A percentile compares a stretch with the other conserved stretches of the same genome.
These are phyloP conservation scores for Vaccinium corymbosum DNA, from an alignment of 148 eudicot species.

Conservation along the genomic window DNA sequence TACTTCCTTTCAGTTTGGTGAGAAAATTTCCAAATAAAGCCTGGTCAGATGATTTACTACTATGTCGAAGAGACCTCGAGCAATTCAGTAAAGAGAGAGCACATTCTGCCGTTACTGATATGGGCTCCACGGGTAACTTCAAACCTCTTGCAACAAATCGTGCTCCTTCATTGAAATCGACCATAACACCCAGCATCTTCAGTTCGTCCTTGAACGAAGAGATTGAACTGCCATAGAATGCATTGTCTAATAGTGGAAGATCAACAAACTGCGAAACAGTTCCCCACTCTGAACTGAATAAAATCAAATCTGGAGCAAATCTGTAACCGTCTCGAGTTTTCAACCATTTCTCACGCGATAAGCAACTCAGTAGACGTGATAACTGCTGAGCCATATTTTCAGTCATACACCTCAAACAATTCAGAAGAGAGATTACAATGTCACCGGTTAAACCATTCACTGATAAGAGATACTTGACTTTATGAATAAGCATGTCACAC, in stretches of 20 bases:
- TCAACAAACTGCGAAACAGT: constrained; percentile 11
- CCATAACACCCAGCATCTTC: constrained; percentile 21
- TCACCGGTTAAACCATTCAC: not conserved
- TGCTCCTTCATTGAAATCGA: constrained; percentile 15
- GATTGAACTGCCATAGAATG: constrained; percentile 14
- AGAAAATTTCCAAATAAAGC: constrained; percentile 4
- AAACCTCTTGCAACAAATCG: constrained; percentile 16
- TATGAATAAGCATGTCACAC: constrained; percentile 7
- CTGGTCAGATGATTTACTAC: constrained; percentile 5
- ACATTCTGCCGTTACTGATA: not conserved
- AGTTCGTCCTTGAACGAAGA: constrained; percentile 20
- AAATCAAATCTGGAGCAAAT: not conserved
- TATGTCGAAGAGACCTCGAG: not conserved
- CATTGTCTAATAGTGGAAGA: constrained; percentile 19
- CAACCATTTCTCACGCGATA: constrained; percentile 13
- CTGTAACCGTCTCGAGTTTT: constrained; percentile 4
- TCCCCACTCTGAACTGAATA: constrained; percentile 10
- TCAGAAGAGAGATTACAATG: constrained; percentile 9
- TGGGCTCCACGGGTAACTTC: not conserved
- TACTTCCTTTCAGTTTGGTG: constrained; percentile 6
- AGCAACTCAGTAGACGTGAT: constrained; percentile 1
- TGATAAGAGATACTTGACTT: constrained; percentile 4
- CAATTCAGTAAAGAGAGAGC: not conserved
- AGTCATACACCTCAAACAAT: constrained; percentile 2
- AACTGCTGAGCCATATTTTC: constrained; percentile 2